Conservation (phyloP, 441 rosid species). For the Gossypium aridum region DNA sequence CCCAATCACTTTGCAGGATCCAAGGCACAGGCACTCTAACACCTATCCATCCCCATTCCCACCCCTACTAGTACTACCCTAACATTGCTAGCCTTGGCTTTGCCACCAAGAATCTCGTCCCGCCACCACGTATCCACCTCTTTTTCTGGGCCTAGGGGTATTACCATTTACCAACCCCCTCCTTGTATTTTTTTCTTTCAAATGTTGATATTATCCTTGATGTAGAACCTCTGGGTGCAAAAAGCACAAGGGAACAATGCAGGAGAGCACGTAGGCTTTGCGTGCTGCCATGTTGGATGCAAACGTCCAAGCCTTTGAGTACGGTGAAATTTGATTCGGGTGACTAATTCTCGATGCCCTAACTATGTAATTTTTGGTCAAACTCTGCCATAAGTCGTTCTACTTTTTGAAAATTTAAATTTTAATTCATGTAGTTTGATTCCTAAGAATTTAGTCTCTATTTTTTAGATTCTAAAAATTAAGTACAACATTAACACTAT, state of each 20-base stretch:
- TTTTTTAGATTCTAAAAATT: too few species aligned
- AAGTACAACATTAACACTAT: too few species aligned
- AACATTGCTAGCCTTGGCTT: background rate
- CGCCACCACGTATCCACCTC: background rate
- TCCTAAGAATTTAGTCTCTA: too few species aligned
- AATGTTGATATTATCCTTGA: background rate
- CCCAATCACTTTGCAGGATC: background rate
- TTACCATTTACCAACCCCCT: background rate
- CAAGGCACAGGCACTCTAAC: background rate
- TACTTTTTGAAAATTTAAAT: too few species aligned
- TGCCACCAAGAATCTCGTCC: background rate
- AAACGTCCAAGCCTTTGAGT: background rate
- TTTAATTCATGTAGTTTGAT: too few species aligned
- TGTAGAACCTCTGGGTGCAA: background rate
- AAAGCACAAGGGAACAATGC: background rate
- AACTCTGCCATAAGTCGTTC: too few species aligned
- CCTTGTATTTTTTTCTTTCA: background rate
- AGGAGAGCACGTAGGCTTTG: background rate
- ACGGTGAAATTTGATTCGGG: background rate
- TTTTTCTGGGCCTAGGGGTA: background rate
- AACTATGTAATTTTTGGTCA: too few species aligned
- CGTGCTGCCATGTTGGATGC: background rate
- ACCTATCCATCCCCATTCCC: background rate
- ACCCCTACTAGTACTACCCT: background rate
- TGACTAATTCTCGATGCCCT: too few species aligned